Conservation (phyloP, 2,329 filamentous ascomycete species). For the Colletotrichum sp. region DNA sequence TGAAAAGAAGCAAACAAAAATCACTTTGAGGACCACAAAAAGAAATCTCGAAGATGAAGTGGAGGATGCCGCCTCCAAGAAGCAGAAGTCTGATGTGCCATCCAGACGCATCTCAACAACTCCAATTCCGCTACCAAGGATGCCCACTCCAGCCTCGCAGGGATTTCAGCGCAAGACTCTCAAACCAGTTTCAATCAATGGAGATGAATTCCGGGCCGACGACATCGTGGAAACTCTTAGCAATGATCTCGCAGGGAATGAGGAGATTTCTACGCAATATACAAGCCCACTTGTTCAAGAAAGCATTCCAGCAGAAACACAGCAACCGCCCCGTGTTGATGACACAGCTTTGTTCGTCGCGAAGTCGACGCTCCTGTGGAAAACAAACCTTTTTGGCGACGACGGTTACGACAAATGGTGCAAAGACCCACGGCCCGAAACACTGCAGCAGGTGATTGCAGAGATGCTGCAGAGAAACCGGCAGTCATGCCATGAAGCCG, state of each 20-base stretch:
- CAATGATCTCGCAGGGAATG: neutral
- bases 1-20: neutral
- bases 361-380: neutral
- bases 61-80: neutral
- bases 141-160: neutral
- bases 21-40: neutral
- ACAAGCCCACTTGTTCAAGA: neutral
- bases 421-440: neutral
- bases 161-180: neutral
- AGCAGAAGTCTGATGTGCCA: neutral
- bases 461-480: neutral
- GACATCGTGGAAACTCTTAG: neutral
- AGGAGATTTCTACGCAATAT: neutral
- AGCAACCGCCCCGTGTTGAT: neutral
- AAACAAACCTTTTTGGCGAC: neutral
- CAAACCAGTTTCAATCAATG: neutral
- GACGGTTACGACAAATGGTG: neutral
- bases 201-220: neutral
- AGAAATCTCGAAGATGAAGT: neutral
- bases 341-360: neutral
- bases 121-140: neutral
- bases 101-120: neutral
- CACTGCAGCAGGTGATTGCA: neutral
- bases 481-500: neutral
- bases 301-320: neutral